Evolutionary conservation across 2,329 filamentous ascomycete genomes (phyloP).

Genomic region (Alternaria burnsii): DNA sequence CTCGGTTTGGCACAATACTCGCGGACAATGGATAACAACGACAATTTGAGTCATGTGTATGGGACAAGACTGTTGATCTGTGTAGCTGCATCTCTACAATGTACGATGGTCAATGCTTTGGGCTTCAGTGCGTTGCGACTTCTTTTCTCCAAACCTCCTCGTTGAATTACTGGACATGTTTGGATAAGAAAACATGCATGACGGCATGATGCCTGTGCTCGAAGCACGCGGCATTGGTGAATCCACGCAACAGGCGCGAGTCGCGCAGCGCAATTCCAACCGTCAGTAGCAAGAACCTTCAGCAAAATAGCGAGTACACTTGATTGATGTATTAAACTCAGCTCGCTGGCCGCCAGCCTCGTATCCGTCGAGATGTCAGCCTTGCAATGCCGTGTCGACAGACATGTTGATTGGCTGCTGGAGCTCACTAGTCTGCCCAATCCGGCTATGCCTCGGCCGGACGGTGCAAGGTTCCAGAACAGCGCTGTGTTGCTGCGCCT

Average conservation of each 20-base stretch:
- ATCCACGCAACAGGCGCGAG: neutral
- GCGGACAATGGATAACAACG: neutral
- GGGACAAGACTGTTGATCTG: neutral
- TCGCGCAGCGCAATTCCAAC: neutral
- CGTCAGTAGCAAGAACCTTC: neutral
- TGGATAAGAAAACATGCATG: constrained; percentile 8
- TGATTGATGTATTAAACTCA: neutral
- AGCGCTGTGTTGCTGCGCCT: constrained; percentile 15
- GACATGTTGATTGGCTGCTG: constrained; percentile 1
- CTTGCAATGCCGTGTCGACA: constrained; percentile 5
- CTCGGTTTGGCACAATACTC: neutral
- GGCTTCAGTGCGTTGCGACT: neutral
- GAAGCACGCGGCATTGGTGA: constrained; percentile 2
- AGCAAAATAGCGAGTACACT: neutral
- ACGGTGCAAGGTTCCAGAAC: constrained; percentile 15
- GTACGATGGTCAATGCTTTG: neutral
- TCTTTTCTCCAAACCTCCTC: neutral
- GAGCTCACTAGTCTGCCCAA: constrained; percentile 9
- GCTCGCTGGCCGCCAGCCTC: neutral
- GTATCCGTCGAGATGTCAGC: constrained; percentile 1
- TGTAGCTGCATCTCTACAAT: neutral
- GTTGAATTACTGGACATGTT: neutral
- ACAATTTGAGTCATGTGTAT: neutral
- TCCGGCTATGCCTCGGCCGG: constrained; percentile 18
- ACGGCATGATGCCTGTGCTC: constrained; percentile 1